These are phyloP conservation scores for Zoysia japonica DNA, from an alignment of 176 grass and related monocot species.

Conservation along the genomic window DNA sequence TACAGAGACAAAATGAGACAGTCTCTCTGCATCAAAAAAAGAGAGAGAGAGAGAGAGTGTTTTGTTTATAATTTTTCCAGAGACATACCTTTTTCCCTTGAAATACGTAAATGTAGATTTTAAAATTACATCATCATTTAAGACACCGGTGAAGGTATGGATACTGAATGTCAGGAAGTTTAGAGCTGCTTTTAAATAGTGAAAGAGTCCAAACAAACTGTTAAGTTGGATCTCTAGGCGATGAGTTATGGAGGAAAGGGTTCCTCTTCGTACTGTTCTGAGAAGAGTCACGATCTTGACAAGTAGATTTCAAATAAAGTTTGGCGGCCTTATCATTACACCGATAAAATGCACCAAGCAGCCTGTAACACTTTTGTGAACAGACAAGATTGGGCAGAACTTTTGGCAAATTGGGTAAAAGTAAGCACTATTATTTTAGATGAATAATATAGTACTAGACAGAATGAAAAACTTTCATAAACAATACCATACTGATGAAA, in stretches of 20 bases:
- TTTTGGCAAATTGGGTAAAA: background rate
- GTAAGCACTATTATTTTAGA: background rate
- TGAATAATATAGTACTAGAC: background rate
- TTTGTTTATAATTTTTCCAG: background rate
- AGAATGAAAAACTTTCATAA: background rate
- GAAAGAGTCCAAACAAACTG: background rate
- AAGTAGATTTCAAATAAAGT: background rate
- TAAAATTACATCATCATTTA: background rate
- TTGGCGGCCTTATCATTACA: background rate
- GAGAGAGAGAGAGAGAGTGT: no score
- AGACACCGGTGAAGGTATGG: background rate
- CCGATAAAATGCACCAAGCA: background rate
- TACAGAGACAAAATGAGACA: background rate
- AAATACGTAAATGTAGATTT: background rate
- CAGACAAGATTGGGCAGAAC: background rate
- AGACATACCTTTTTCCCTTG: background rate
- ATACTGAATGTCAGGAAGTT: slow-evolving; percentile 3
- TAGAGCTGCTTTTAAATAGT: background rate
- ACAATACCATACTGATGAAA: slow-evolving; percentile 6
- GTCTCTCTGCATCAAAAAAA: no score
- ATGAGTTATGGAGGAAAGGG: background rate
- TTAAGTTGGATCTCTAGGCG: background rate
- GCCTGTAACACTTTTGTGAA: background rate
- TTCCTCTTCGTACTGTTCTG: background rate
- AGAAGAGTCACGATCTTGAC: slow-evolving; percentile 6